phyloP scores from a whole-genome alignment of 768 basidiomycete genomes.

The Kwoniella sp. region DNA sequence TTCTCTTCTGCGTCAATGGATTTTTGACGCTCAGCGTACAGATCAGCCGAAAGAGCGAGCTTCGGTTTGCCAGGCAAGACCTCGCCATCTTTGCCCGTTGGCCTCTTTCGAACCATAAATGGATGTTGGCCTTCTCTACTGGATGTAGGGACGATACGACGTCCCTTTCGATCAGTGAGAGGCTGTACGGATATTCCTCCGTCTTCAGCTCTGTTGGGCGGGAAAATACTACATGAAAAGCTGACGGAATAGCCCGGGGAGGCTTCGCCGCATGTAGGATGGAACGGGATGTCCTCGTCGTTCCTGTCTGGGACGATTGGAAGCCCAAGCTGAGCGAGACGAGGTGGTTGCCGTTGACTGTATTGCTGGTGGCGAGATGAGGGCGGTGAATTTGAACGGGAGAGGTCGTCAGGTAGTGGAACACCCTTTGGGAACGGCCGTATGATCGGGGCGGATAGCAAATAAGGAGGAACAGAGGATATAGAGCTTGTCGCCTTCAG shows the following conservation, averaged over 20 bases:
- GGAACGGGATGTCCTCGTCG: constrained; percentile 20
- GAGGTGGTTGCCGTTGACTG: neutral
- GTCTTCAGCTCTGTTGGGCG: neutral
- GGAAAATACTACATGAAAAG: constrained; percentile 30
- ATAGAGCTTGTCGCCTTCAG: neutral
- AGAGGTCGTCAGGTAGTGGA: neutral
- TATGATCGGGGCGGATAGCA: constrained; percentile 1
- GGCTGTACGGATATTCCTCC: neutral
- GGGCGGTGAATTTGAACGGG: neutral
- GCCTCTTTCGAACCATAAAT: constrained; percentile 2
- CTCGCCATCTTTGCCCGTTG: neutral
- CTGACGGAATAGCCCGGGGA: constrained; percentile 4
- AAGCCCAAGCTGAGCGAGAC: neutral
- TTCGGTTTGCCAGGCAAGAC: neutral
- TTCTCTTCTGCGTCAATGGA: neutral
- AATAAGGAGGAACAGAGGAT: constrained; percentile 9
- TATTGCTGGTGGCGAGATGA: neutral
- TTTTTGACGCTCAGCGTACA: neutral
- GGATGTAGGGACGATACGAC: constrained; percentile 16
- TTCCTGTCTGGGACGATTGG: constrained; percentile 13
- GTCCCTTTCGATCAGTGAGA: neutral
- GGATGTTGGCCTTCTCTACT: neutral
- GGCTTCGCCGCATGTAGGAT: constrained; percentile 29
- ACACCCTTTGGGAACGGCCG: neutral
- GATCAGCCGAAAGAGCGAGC: neutral